Conservation (phyloP, 257 asterid species). For the Solanum bulbocastanum region DNA sequence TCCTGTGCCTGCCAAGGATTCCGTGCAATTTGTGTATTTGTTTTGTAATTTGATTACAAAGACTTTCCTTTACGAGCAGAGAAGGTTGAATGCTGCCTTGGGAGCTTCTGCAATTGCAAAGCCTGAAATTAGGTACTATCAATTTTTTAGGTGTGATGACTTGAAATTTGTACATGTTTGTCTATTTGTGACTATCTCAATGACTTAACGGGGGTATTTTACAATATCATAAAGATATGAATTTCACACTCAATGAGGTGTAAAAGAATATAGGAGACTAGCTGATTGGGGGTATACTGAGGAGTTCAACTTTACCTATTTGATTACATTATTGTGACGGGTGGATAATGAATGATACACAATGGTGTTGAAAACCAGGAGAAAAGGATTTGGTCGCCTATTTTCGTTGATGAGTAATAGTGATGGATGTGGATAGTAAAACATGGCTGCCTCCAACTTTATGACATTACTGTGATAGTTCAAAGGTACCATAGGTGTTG, state of each 20-base stretch:
- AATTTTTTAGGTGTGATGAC: not conserved
- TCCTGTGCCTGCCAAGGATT: conserved; percentile 89
- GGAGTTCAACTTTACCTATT: not conserved
- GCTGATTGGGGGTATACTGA: not conserved
- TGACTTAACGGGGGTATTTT: not conserved
- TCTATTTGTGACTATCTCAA: not conserved
- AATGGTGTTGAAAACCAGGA: not conserved
- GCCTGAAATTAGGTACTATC: conserved; percentile 21
- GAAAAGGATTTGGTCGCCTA: not conserved
- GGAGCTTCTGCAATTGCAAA: conserved; percentile 18
- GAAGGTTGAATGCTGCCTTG: conserved; percentile 27
- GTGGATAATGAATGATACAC: not conserved
- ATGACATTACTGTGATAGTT: not conserved
- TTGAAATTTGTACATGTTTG: not conserved
- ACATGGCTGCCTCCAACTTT: not conserved
- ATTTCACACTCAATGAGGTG: not conserved
- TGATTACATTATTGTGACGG: not conserved
- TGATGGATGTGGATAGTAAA: not conserved
- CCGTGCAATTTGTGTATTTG: conserved; percentile 79
- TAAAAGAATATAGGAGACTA: not conserved
- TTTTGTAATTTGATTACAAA: conserved; percentile 94
- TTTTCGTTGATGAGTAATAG: not conserved
- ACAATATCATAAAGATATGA: not conserved
- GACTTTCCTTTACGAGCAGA: conserved; percentile 68
- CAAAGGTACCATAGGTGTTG: not conserved